Conservation (phyloP, 2,329 filamentous ascomycete genomes). For the Seiridium cupressi region DNA sequence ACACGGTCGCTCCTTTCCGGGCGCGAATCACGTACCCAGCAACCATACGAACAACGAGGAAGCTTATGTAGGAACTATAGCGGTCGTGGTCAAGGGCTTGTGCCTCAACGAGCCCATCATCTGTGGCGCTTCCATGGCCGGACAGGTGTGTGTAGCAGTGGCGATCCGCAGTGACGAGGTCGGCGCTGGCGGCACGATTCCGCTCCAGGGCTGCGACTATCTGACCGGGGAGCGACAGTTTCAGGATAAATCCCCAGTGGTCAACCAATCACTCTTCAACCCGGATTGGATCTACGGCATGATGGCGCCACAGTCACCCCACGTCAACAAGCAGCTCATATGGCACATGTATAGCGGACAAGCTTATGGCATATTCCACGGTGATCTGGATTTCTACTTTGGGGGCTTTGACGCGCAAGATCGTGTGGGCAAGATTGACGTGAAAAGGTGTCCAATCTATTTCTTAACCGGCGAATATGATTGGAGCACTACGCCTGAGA, state of each 20-base stretch:
- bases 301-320: slow-evolving; percentile 43
- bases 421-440: slow-evolving; percentile 42
- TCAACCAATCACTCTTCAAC: slow-evolving; percentile 46
- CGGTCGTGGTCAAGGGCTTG: slow-evolving; percentile 40
- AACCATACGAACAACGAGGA: slow-evolving; percentile 48
- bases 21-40: slow-evolving; percentile 35
- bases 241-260: slow-evolving; percentile 42
- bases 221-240: slow-evolving; percentile 33
- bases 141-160: slow-evolving; percentile 45
- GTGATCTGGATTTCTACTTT: slow-evolving; percentile 50
- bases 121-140: slow-evolving; percentile 49
- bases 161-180: slow-evolving; percentile 44
- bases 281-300: slow-evolving; percentile 49
- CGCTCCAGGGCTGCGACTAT: slow-evolving; percentile 35
- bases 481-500: slow-evolving; percentile 12
- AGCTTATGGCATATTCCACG: slow-evolving; percentile 51
- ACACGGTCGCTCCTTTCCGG: slow-evolving; percentile 46
- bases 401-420: slow-evolving; percentile 46
- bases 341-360: slow-evolving; percentile 48
- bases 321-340: slow-evolving; percentile 43
- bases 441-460: slow-evolving; percentile 45
- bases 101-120: slow-evolving; percentile 43
- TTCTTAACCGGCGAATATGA: slow-evolving; percentile 41
- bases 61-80: slow-evolving; percentile 42
- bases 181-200: slow-evolving; percentile 42